A percentile compares a stretch with the other conserved stretches of the same genome.
Conservation (phyloP, 805 yeast genomes). For the Starmerella apis region DNA sequence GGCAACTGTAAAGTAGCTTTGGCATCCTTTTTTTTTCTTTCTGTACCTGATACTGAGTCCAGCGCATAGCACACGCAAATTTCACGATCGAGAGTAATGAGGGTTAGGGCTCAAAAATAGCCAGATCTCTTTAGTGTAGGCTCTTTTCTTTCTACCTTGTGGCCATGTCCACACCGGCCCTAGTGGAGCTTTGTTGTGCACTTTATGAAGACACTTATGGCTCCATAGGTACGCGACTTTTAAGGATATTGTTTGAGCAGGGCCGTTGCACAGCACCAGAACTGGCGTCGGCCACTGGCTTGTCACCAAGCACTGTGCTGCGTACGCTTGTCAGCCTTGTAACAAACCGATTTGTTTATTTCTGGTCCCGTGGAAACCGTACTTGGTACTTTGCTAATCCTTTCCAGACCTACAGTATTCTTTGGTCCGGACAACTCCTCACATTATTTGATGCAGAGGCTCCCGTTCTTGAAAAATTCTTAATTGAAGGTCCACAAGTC, state of each 20-base stretch:
- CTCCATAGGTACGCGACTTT: constrained; percentile 56
- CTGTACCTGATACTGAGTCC: no score
- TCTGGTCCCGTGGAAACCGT: constrained; percentile 41
- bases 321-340: constrained; percentile 63
- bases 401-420: constrained; percentile 49
- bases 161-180: constrained; percentile 22
- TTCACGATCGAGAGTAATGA: background rate
- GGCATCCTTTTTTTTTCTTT: no score
- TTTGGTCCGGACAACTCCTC: constrained; percentile 72
- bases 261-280: constrained; percentile 57
- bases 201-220: constrained; percentile 39
- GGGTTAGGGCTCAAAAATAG: constrained; percentile 5
- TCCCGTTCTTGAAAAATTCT: constrained; percentile 55
- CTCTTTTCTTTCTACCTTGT: background rate
- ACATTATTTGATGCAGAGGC: constrained; percentile 36
- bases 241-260: constrained; percentile 50
- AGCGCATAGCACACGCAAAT: no score
- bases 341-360: constrained; percentile 65
- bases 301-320: constrained; percentile 45
- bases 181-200: constrained; percentile 18
- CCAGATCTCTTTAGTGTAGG: background rate
- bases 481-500: constrained; percentile 59
- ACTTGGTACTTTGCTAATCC: constrained; percentile 52
- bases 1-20: no score
- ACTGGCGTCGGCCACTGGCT: constrained; percentile 38